Base-by-base conservation (phyloP, 495 filamentous ascomycete species). In the Hypoxylon crocopeplum region DNA sequence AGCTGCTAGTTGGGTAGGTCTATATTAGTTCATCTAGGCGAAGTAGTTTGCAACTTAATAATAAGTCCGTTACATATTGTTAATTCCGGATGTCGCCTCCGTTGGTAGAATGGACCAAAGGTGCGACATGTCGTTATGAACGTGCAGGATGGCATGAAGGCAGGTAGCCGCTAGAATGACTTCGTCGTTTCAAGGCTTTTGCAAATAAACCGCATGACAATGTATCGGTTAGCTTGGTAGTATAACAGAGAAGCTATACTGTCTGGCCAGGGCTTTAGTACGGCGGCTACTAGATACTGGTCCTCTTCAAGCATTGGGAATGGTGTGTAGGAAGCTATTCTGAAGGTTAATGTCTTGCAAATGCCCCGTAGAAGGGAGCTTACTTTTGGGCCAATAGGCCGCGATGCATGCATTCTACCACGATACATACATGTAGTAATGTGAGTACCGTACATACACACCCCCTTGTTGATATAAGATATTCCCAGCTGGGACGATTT, bases 11-110 rank as follows among this genome's bases (percentile, higher is more conserved):
- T 41, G 25, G 29, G 44, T 41, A 38, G 22, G 13, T 38, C 41
- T 37, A 50, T 59, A 59, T 59, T 51, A 46, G 47, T 45, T 51
- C 55, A 29, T 59, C 29, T 51, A 36, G 25, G 30, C 15, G 16
- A 30, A 21, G 29, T 59, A 10, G 46, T 39, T 46, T 51, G 20
- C 19, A 29, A 57, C 45, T 41, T 16, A 45, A 39, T 41, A 39
- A 42, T 44, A 37, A 44, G 40, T 45, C 19, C 29, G 29, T 50
- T 59, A 30, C 55, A 50, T 59, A 50, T 51, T 50, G 29, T 30
- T 59, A 48, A 51, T 59, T 38, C 30, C 46, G 55, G 55, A 59
- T 50, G 55, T 51, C 55, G 46, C 42, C 46, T 51, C 46, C 44
- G 39, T 46, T 59, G 54, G 21, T 24, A 24, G 34, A 37, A 48